phyloP scores from a whole-genome alignment of 495 filamentous ascomycete genomes.

The Parachaetomium inaequale region DNA sequence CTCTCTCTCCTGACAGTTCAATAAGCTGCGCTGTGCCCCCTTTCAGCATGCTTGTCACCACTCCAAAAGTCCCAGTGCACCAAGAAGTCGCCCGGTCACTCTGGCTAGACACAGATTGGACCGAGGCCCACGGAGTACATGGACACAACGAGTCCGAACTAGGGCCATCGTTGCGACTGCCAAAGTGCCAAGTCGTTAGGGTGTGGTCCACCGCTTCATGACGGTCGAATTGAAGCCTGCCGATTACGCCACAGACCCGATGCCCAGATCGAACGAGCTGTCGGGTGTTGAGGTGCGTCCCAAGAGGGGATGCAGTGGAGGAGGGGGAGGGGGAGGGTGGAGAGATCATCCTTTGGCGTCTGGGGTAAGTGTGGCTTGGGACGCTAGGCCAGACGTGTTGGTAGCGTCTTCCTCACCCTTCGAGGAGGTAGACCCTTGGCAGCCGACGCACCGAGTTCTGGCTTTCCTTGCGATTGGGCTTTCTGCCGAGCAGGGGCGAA shows the following conservation, averaged over 20 bases:
- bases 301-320: too few species aligned
- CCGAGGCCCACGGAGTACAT: not conserved
- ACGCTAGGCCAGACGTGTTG: too few species aligned
- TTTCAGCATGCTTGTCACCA: too few species aligned
- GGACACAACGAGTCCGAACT: not conserved
- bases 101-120: not conserved
- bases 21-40: too few species aligned
- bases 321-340: too few species aligned
- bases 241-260: not conserved
- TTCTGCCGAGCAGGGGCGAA: not conserved
- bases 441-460: constrained; percentile 18
- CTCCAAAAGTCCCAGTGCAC: not conserved
- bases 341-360: not conserved
- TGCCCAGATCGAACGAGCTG: not conserved
- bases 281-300: not conserved
- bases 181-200: constrained; percentile 9
- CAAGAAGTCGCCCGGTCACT: not conserved
- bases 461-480: constrained; percentile 19
- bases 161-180: not conserved
- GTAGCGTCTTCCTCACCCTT: too few species aligned
- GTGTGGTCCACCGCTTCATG: not conserved
- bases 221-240: not conserved
- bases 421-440: too few species aligned
- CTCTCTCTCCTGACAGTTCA: too few species aligned
- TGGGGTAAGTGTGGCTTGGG: too few species aligned